Percentiles rank a stretch among this genome's conserved stretches.
These are phyloP conservation scores for Hymenoscyphus occultus DNA, from an alignment of 2,329 filamentous ascomycete species.

Conservation along the genomic window DNA sequence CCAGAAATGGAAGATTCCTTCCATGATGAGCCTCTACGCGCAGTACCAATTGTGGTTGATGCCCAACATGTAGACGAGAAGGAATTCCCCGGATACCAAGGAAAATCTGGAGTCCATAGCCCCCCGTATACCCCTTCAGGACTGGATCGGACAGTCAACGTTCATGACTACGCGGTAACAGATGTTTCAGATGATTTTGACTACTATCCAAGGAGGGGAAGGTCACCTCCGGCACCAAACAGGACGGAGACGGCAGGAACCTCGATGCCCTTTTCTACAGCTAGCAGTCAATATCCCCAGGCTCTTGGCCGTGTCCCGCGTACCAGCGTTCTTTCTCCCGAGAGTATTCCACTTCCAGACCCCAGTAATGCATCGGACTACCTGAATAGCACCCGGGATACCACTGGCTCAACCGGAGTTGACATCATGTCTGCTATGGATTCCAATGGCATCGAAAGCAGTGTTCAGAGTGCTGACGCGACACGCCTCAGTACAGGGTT, in stretches of 20 bases:
- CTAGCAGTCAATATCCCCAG: conserved; percentile 11
- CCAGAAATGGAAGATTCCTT: conserved; percentile 43
- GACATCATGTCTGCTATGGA: conserved; percentile 6
- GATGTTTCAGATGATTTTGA: conserved; percentile 30
- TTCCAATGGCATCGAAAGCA: neutral
- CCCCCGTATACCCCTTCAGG: conserved; percentile 15
- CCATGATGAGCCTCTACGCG: conserved; percentile 17
- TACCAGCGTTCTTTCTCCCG: conserved; percentile 5
- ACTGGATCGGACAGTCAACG: conserved; percentile 19
- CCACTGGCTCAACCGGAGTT: neutral
- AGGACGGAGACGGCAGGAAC: conserved; percentile 12
- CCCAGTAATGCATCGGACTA: conserved; percentile 1
- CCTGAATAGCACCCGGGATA: conserved; percentile 6
- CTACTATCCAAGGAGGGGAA: conserved; percentile 32
- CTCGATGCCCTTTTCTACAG: conserved; percentile 7
- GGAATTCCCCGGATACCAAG: conserved; percentile 14
- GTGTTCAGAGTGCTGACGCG: neutral
- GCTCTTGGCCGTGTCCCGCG: conserved; percentile 6
- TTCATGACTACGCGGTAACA: conserved; percentile 30
- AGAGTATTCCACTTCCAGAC: conserved; percentile 9
- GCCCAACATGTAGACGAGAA: conserved; percentile 25
- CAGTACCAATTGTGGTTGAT: conserved; percentile 33
- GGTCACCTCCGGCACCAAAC: conserved; percentile 35
- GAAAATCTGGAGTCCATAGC: conserved; percentile 18
- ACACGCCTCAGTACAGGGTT: neutral